Percentiles rank a stretch among this genome's conserved stretches.
Conservation (phyloP, 768 basidiomycete species). For the Mrakia gelida region DNA sequence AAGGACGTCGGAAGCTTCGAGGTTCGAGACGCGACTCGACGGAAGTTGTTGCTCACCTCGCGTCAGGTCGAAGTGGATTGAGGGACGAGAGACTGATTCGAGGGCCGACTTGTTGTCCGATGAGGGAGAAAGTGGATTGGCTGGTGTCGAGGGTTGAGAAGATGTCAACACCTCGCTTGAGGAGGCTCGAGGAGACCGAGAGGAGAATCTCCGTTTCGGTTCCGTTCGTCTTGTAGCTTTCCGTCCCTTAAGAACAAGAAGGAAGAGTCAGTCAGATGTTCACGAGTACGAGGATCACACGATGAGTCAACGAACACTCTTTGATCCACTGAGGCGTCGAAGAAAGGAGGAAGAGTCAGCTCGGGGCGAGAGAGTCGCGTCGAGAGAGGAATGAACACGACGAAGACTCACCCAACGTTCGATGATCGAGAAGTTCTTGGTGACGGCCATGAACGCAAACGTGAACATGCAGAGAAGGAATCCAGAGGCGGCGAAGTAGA, state of each 20-base stretch:
- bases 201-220: not conserved
- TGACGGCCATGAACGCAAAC: not conserved
- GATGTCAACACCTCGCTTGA: not conserved
- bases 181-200: not conserved
- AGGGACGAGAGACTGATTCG: not conserved
- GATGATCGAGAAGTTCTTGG: not conserved
- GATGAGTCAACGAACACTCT: not conserved
- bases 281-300: not conserved
- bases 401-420: not conserved
- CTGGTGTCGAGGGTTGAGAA: not conserved
- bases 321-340: not conserved
- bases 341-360: too few relatives aligned
- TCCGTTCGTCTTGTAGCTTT: conserved; percentile 1
- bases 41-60: not conserved
- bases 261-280: not conserved
- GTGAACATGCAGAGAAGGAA: not conserved
- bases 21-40: not conserved
- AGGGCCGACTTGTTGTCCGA: not conserved
- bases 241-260: not conserved
- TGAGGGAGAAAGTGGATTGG: not conserved
- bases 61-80: not conserved
- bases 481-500: conserved; percentile 45
- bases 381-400: too few relatives aligned
- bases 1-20: not conserved
- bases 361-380: too few relatives aligned